Evolutionary conservation across 148 eudicot species (phyloP).

Genomic region (Chenopodium suecicum): DNA sequence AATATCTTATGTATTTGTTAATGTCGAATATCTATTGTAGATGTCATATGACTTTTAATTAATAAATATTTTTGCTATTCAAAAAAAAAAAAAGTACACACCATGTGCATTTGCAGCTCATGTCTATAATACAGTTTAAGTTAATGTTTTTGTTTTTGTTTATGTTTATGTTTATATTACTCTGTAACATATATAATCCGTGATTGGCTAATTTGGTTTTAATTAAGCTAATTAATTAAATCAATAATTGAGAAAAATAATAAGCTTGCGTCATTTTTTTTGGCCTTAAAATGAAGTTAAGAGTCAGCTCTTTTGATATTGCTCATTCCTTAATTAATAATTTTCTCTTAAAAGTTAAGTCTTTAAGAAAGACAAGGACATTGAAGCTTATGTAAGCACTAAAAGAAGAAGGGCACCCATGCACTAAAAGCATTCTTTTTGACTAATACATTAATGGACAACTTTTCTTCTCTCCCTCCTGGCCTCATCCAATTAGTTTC

Average conservation of each 20-base stretch:
- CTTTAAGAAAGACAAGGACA: constrained; percentile 31
- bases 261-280: constrained; percentile 21
- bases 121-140: neutral
- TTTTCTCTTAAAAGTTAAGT: neutral
- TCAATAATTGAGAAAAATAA: constrained; percentile 1
- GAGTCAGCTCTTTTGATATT: constrained; percentile 18
- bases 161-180: neutral
- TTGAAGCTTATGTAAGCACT: constrained; percentile 34
- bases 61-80: too few species aligned
- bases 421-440: constrained; percentile 20
- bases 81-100: neutral
- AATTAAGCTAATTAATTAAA: neutral
- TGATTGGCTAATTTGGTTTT: constrained; percentile 16
- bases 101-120: constrained; percentile 19
- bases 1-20: too few species aligned
- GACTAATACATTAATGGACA: constrained; percentile 22
- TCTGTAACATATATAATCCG: constrained; percentile 3
- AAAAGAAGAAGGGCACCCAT: constrained; percentile 27
- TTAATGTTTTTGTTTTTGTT: too few species aligned
- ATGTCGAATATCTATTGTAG: too few species aligned
- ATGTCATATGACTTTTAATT: too few species aligned
- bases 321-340: neutral
- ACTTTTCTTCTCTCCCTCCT: constrained; percentile 18
- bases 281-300: constrained; percentile 27
- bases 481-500: neutral